Evolutionary conservation across 257 asterid species (phyloP).

Genomic region (Fraxinus cuspidata): DNA sequence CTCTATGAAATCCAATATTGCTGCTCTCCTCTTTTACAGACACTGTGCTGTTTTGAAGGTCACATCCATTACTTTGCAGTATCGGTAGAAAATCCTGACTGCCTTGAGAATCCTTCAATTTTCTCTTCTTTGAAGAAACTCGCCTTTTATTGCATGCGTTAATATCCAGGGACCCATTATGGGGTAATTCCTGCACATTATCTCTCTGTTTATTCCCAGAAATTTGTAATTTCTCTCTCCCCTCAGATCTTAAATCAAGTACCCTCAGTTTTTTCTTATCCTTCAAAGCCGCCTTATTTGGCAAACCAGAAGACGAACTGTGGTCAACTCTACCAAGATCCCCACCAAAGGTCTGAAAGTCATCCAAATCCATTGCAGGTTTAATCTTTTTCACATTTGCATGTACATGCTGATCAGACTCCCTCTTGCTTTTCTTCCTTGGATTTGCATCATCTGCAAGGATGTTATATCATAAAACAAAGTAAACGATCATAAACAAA

Average conservation of each 20-base stretch:
- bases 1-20: constrained; percentile 49
- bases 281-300: constrained; percentile 38
- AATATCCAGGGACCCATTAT: constrained; percentile 31
- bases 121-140: constrained; percentile 56
- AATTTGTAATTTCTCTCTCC: constrained; percentile 36
- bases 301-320: constrained; percentile 32
- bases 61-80: constrained; percentile 35
- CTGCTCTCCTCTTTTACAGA: constrained; percentile 41
- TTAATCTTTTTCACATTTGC: constrained; percentile 47
- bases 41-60: constrained; percentile 35
- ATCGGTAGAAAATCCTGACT: constrained; percentile 34
- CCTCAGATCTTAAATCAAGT: constrained; percentile 37
- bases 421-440: constrained; percentile 56
- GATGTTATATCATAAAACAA: constrained; percentile 31
- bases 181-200: constrained; percentile 38
- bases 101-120: constrained; percentile 41
- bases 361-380: constrained; percentile 30
- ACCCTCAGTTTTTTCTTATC: constrained; percentile 39
- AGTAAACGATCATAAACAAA: constrained; percentile 26
- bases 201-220: constrained; percentile 41
- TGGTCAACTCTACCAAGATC: constrained; percentile 31
- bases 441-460: constrained; percentile 59
- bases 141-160: constrained; percentile 34
- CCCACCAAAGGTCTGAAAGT: constrained; percentile 37
- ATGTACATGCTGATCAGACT: constrained; percentile 40